Evolutionary conservation across 1,284 basidiomycete genomes (phyloP).

Genomic region (Cronartium quercuum): DNA sequence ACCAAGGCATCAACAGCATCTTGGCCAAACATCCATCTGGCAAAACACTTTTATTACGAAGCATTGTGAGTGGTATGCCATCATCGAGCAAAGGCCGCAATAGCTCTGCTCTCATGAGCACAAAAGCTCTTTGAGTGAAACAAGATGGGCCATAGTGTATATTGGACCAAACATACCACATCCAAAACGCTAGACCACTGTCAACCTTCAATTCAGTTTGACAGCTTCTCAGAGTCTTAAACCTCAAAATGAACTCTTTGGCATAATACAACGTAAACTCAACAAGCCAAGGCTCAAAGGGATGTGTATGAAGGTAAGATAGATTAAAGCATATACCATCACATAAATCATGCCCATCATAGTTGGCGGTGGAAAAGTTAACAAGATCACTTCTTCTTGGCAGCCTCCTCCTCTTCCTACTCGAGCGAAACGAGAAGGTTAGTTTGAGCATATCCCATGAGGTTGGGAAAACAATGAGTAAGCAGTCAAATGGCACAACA

Average conservation of each 20-base stretch:
- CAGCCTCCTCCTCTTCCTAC: conserved; percentile 33
- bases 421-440: background rate
- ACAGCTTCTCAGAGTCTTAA: background rate
- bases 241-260: background rate
- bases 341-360: background rate
- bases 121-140: too few species aligned
- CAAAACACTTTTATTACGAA: too few species aligned
- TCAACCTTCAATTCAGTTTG: too few species aligned
- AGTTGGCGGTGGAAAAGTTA: background rate
- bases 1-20: too few species aligned
- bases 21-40: too few species aligned
- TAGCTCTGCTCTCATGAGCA: too few species aligned
- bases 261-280: background rate
- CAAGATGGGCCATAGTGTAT: too few species aligned
- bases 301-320: background rate
- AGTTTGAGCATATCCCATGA: background rate
- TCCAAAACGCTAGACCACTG: too few species aligned
- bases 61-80: too few species aligned
- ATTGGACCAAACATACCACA: too few species aligned
- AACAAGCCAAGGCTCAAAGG: background rate
- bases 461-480: background rate
- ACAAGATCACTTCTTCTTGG: conserved; percentile 27
- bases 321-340: background rate
- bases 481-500: conserved; percentile 24
- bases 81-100: too few species aligned